Base-by-base conservation (phyloP, 257 asterid genomes). In the Mitragyna speciosa region DNA sequence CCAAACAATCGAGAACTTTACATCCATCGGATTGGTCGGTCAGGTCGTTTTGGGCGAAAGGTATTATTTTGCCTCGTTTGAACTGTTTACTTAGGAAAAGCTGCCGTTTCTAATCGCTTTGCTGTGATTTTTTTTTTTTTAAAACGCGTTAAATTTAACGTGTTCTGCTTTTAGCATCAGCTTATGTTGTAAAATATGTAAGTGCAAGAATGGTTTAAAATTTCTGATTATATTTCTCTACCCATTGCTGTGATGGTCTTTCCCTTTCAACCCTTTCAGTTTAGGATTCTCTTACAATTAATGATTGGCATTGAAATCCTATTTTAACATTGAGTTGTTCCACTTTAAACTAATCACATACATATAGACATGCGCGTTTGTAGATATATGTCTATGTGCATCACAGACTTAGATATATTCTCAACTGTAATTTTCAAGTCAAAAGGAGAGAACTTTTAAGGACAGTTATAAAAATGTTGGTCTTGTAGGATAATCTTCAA, bases 21-120 rank as follows among this genome's bases (percentile, higher is more conserved):
- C 86, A 95, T 95, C 85, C 99, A 93, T 80, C 93, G 99, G 68
- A 95, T 95, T 73, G 99, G 99, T 69, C 91, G 99, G 63, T 95
- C 99, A 77, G 99, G 99, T 66, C 98, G 98, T 81, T 95, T 95
- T 83, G 98, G 99, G 68, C 91, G 99, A 73, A 95, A 95, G 98
- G 99, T 93, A 86, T 39, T 17, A 56, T 71, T 70, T 73, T 59
- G 16, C 30, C 31, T 41, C 36, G 14, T 73, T 49, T 51, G 17
- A 76, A 67, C 51, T 39, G 16, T 31, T 31, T 30, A 28, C 64
- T 28, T 19, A 24, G 69, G 22, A 28, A 8, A 31, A 22, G 4
- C 16, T 58, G 14, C 36, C 70, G 0, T 67, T 41, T 33, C 45
- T 12, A 68, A 28, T 59, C 12, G 2, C 19, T 43, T 65, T 36